Base-by-base conservation (phyloP, 2,329 filamentous ascomycete species). In the Fusarium sp. region DNA sequence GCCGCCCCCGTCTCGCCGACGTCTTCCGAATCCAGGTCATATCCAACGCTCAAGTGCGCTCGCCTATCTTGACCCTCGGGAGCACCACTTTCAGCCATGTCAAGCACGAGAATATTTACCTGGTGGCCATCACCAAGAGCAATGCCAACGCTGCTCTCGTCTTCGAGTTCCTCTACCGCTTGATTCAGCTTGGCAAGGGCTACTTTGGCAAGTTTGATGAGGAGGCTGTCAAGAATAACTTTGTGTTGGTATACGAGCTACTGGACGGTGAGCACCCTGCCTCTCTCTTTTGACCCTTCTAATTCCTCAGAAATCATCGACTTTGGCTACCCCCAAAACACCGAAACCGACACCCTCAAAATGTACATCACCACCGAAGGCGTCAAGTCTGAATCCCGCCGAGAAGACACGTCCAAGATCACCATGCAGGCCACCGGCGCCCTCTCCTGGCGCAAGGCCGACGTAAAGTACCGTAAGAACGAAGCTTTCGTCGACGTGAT, bases 321-420 rank as follows among this genome's bases (percentile, higher is more conserved):
- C 84, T 99, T 99, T 84, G 96, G 96, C 72, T 99, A 99, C 82
- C 96, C 96, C 37, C 96, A 99, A 83, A 98, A 98, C 83, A 99
- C 96, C 72, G 96, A 99, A 85, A 98, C 96, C 63, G 96, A 99
- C 83, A 98, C 96, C 18, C 88, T 99, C 78, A 99, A 99, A 85
- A 98, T 98, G 96, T 99, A 99, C 88, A 99, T 99, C 80, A 99
- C 97, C 50, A 99, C 96, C 38, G 96, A 99, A 86, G 96, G 96
- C 67, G 96, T 99, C 85, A 98, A 98, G 84, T 97, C 95, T 35
- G 95, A 95, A 82, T 87, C 91, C 76, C 92, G 89, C 76, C 93
- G 92, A 85, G 94, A 98, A 82, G 96, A 99, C 83, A 98, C 96
- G 60, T 96, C 95, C 76, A 96, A 96, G 83, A 99, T 99, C 84